Base-by-base conservation (phyloP, 257 asterid species). In the Jaltomata sinuosa region DNA sequence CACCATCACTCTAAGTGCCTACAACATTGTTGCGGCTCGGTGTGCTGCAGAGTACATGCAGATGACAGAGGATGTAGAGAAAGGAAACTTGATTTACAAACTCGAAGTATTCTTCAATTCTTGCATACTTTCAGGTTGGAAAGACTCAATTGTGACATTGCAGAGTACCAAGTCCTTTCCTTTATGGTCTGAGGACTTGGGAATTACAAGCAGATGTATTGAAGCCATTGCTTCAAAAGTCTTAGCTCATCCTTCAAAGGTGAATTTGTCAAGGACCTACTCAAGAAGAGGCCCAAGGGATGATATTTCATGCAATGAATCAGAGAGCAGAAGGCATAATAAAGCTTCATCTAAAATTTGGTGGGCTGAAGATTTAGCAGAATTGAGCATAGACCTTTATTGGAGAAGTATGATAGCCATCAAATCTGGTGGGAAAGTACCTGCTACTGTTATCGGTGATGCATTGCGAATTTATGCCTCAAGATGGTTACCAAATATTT, bases 291-390 rank as follows among this genome's bases (percentile, higher is more conserved):
- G 86, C 3, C 47, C 47, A 10, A 84, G 91, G 69, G 97, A 89
- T 31, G 97, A 89, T 27, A 2, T 88, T 0, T 93, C 96, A n/a
- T 90, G 94, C 83, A 90, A 87, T 62, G 97, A 94, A 1, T 89
- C 94, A 4, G 95, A 91, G 67, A 89, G 88, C 85, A 89, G 50
- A 16, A 85, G 93, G 87, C 88, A 85, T 78, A 86, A 84, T 68
- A 83, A 90, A 19, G 22, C n/a, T 19, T 67, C 57, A 3, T 64
- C 84, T 5, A 90, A 89, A 69, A 94, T 94, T 3, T 94, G 97
- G 99, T 94, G 99, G 99, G 99, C 91, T 59, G 98, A 94, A 38
- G 99, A 95, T 57, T 61, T 95, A 50, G 97, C 99, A 0, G 97
- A 95, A 59, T 54, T 95, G 83, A 93, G 94, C 59, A 90, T 94